Conservation (phyloP, 179 eudicot species). For the Silene coronaria region DNA sequence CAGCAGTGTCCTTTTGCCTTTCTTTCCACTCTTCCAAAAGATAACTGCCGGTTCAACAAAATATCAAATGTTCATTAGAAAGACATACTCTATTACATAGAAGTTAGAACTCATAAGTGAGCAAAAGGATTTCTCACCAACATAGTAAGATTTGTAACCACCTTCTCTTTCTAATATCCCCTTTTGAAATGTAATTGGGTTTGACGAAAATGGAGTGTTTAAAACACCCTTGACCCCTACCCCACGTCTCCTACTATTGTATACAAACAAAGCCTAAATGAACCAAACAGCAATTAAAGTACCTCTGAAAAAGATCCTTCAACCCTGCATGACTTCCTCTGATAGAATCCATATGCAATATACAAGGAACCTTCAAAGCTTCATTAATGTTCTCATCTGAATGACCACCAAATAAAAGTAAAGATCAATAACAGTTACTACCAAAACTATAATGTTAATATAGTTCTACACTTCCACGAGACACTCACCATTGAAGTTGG, state of each 20-base stretch:
- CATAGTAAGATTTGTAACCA: too few species aligned
- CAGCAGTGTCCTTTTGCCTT: slow-evolving; percentile 59
- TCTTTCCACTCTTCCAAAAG: slow-evolving; percentile 97
- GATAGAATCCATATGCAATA: slow-evolving; percentile 93
- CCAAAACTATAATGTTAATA: neutral
- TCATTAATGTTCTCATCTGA: slow-evolving; percentile 46
- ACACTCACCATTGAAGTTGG: slow-evolving; percentile 50
- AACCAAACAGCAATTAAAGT: slow-evolving; percentile 14
- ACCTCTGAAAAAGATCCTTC: slow-evolving; percentile 65
- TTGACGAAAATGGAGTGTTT: too few species aligned
- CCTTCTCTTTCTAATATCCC: too few species aligned
- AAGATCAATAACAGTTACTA: neutral
- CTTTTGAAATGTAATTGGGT: too few species aligned
- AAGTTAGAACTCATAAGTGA: neutral
- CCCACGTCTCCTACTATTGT: too few species aligned
- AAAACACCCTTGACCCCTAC: too few species aligned
- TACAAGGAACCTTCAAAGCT: slow-evolving; percentile 62
- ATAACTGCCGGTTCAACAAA: slow-evolving; percentile 49
- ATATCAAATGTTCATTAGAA: slow-evolving; percentile 9
- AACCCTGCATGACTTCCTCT: slow-evolving; percentile 75
- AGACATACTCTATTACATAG: neutral
- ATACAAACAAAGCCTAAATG: neutral
- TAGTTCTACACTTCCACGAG: neutral
- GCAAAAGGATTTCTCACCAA: neutral
- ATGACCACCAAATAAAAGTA: slow-evolving; percentile 12